Evolutionary conservation across 305 asterid genomes (phyloP), one percentile per base, ranked within the genome.

Genomic region (Rubia tinctorum): DNA sequence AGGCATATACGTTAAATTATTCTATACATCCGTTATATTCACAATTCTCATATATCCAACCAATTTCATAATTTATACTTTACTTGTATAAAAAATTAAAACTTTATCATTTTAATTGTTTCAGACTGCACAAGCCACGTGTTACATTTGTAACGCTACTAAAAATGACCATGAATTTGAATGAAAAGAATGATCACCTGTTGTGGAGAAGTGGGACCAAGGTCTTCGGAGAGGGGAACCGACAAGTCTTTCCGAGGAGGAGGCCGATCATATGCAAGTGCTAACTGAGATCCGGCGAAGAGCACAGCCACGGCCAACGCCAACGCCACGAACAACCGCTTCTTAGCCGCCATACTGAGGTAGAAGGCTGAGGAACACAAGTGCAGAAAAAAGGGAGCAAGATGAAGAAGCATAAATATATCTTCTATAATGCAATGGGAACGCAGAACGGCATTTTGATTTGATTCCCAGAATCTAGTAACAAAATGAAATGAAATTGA

Each of bases 131-230:
- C 30, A 27, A 27, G 30, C 30, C 30, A 27, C 2, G 30, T 27
- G 30, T 27, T 27, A 27, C 30, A 27, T 27, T 27, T 27, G 30
- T 27, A 27, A 27, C 30, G 2, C 30, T 27, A 27, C n/a, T 53
- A 15, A 17, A 6, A 17, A 17, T 53, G 23, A 23, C 8, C 17
- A 18, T 1, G 34, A 13, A 49, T 2, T 15, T 4, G 1, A 15
- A 20, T 17, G 27, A 22, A 2, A 0, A 1, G 51, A 56, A 49
- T 60, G 10, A 49, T 27, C 30, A 85, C 89, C 87, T 85, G 89
- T 76, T 85, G 87, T 15, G 89, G 89, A 63, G 87, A 81, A 53
- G 76, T 59, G 14, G 85, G 53, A 69, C 71, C 51, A 30, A 45
- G 79, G 68, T 73, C 71, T 17, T 63, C 14, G 51, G 80, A 53